phyloP scores from a whole-genome alignment of 306 rosid species.

The Cucurbita ficifolia region DNA sequence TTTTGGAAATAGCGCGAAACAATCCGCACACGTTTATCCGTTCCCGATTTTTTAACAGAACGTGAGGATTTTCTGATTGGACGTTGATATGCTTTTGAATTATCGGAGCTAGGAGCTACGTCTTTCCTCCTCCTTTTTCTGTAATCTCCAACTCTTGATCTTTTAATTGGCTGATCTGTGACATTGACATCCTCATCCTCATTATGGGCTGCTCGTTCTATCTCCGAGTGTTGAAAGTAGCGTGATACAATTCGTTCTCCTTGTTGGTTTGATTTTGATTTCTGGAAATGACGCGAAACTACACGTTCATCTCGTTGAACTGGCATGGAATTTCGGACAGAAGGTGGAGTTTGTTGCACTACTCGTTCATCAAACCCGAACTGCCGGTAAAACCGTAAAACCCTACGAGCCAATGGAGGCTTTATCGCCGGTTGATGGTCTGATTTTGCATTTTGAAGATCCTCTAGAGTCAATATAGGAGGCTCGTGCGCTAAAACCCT shows the following conservation, averaged over 20 bases:
- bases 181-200: neutral
- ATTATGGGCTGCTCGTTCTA: neutral
- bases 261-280: neutral
- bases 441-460: neutral
- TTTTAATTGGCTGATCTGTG: neutral
- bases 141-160: neutral
- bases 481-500: neutral
- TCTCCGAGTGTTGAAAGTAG: neutral
- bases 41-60: neutral
- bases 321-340: neutral
- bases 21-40: neutral
- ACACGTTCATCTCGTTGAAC: neutral
- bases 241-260: neutral
- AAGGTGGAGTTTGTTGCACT: neutral
- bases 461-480: constrained; percentile 1
- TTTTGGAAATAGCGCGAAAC: neutral
- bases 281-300: neutral
- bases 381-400: neutral
- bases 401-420: neutral
- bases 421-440: neutral
- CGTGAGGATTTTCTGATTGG: neutral
- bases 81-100: neutral
- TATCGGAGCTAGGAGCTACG: neutral
- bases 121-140: neutral
- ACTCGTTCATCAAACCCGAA: neutral